Evolutionary conservation across 2,329 filamentous ascomycete species (phyloP), one percentile per base, ranked within the genome.

Genomic region (Aspergillus unguis): DNA sequence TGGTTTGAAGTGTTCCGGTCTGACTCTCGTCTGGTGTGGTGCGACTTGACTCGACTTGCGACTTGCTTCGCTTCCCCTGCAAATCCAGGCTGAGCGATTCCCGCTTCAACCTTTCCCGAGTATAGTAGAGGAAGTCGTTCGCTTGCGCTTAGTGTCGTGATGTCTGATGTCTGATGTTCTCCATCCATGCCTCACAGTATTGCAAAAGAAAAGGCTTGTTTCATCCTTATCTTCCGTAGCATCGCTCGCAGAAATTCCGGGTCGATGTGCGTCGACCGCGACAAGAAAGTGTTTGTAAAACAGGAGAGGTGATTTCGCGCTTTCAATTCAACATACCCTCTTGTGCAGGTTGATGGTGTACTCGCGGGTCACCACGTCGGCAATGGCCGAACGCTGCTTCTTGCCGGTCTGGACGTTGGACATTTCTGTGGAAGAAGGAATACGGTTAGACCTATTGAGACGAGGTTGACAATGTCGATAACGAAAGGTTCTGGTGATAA

Each of bases 321-420:
- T 57, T 44, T 40, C 53, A 48, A 33, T 54, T 71, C 69, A 77
- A 88, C 88, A 77, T 92, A 95, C 90, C 81, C 92, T 88, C 89
- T 96, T 97, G 90, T 99, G 94, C 71, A 99, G 83, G 86, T 99
- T 92, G 83, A 99, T 97, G 80, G 94, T 99, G 87, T 99, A 99
- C 85, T 99, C 95, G 85, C 94, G 90, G 73, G 94, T 87, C 78
- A 99, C 92, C 76, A 99, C 95, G 81, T 99, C 92, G 80, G 90
- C 87, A 79, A 99, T 96, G 82, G 95, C 95, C 79, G 90, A 96
- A 76, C 92, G 90, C 67, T 77, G 70, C 80, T 87, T 88, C 82
- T 86, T 87, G 76, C 78, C 80, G 70, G 78, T 80, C 85, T 87
- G 76, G 71, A 71, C 65, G 65, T 79, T 83, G 70, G 85, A 86